Base-by-base conservation (phyloP, 2,329 filamentous ascomycete genomes). In the Colletotrichum magnum region DNA sequence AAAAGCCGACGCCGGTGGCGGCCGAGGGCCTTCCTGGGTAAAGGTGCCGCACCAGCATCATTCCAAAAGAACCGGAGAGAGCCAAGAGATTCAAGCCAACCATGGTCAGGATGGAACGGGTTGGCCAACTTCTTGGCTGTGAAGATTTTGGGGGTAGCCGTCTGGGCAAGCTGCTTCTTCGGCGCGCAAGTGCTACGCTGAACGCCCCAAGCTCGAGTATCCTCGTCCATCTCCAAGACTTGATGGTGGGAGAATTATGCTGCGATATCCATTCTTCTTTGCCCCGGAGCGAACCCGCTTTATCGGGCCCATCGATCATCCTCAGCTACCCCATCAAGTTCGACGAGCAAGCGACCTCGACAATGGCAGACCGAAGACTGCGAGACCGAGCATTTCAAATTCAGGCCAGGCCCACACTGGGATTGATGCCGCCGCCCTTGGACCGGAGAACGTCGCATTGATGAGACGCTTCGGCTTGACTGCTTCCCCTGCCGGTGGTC, bases 261-360 rank as follows among this genome's bases (percentile, higher is more conserved):
- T 21, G 18, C 47, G 64, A 64, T 53, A 53, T 53, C 36, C 24
- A 58, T 47, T 51, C 47, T 32, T 28, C 32, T 41, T 16, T 43
- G 21, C 26, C 21, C n/a, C 45, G 28, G 16, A 48, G 36, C 18
- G 45, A 50, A 48, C 39, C 24, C n/a, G 52, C 57, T 48, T 51
- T 56, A 36, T 43, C 12, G 7, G 58, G 48, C 21, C 56, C 63
- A 60, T 61, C 63, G 63, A 65, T 65, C 63, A 54, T 12, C 41
- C 26, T 21, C 54, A 21, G 41, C 56, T 6, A n/a, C 13, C 48
- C 41, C 48, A 4, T 16, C 59, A 13, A 21, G 15, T 12, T 12
- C 47, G 48, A 28, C 32, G 28, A 12, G 56, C 43, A 28, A 58
- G 26, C 21, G 26, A 41, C 26, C 18, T 58, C 56, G 18, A 24